Evolutionary conservation across 768 basidiomycete genomes (phyloP), one percentile per base, ranked within the genome.

Genomic region (Amanita inopinata): DNA sequence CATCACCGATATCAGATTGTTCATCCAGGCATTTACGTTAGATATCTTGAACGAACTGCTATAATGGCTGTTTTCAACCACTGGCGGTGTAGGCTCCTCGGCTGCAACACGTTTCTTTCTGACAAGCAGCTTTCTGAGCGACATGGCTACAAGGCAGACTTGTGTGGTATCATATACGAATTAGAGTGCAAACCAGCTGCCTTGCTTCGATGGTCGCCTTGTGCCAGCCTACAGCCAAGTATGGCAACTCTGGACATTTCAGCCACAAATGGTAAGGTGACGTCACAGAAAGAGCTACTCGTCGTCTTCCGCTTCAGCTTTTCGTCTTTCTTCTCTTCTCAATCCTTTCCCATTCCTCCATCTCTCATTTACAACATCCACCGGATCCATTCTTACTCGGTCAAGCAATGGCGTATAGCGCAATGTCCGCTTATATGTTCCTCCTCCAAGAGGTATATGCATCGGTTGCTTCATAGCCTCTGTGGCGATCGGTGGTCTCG

Each of bases 361-460:
- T 41, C 83, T 71, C 53, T 78, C 78, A 56, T 97, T 94, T 17
- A 74, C 71, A 10, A 76, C 73, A 24, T 86, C 83, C 0, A 83
- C 78, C 5, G 70, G 69, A 45, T 87, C 84, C 20, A 83, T 61
- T 40, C 88, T 68, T 41, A 77, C 74, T 46, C 92, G 68, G 43
- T 67, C 50, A 38, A 92, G 53, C 23, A 99, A 50, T 5, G 78
- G 78, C 10, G 74, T 65, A 50, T 92, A 93, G 50, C 74, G 79
- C 5, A 62, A 62, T 2, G 67, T 68, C 9, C 80, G 70, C 47
- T 73, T 73, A 46, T 73, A 74, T 24, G 70, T 73, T 3, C 86
- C 85, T 0, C 81, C 87, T 2, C 90, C 90, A 4, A 84, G 53
- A 3, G 81, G 80, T n/a, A 79, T 67, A 18, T 46, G 48, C 23